Base-by-base conservation (phyloP, 2,329 filamentous ascomycete species). In the Incumbomyces lentus region DNA sequence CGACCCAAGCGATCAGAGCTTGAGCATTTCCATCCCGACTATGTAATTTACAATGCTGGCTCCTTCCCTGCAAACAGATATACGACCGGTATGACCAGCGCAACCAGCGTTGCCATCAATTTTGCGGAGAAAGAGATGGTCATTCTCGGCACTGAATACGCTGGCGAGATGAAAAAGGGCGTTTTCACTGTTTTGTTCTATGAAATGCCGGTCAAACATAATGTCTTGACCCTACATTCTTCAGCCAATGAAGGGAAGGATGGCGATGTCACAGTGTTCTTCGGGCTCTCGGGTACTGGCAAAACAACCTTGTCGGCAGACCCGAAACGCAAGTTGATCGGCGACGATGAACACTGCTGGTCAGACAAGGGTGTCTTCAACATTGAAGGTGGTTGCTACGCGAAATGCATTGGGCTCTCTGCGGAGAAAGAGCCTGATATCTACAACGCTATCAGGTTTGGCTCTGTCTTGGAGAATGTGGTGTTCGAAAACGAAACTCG, bases 41-140 rank as follows among this genome's bases (percentile, higher is more conserved):
- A 98, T 76, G 90, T 90, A 62, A 96, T 98, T 74, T 98, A 98
- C 84, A 98, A 98, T 67, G 92, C 89, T 53, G 92, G 92, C 58
- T 86, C 86, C 53, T 98, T 98, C 84, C 92, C 92, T 39, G 92
- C 92, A 65, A 98, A 98, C 76, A 82, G 90, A 70, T 98, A 83
- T 73, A 98, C 92, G 50, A 86, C 88, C 68, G 89, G 92, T 63
- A 98, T 98, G 92, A 98, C 92, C 61, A 96, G 92, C 16, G 86
- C 87, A 53, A 98, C 92, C 44, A 98, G 92, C 7, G 90, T 98
- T 44, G 84, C 92, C 58, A 93, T 98, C 75, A 98, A 98, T 81
- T 98, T 98, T 62, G 85, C 84, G 64, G 89, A 95, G 65, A 95
- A 95, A 82, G 92, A 98, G 78, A 98, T 98, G 92, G 92, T 98